Conservation (phyloP, 2,329 filamentous ascomycete genomes). For the Aspergillus intermedius region DNA sequence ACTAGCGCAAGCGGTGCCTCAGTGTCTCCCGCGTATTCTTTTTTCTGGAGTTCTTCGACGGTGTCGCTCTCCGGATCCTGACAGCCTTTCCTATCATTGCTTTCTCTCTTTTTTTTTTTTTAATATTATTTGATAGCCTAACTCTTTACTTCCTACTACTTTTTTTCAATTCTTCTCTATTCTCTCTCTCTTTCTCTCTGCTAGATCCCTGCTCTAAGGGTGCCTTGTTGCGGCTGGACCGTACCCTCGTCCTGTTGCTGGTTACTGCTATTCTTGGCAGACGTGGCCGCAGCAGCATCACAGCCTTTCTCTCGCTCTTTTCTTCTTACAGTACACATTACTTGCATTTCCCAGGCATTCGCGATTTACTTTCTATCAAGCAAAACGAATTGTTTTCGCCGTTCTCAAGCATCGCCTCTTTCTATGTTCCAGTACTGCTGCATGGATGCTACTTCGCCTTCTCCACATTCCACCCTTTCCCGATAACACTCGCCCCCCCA, state of each 20-base stretch:
- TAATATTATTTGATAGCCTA: not conserved
- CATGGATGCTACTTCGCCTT: not conserved
- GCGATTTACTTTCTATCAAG: no score
- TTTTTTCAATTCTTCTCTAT: constrained; percentile 5
- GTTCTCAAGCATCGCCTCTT: no score
- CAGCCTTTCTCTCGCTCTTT: not conserved
- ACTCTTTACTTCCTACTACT: not conserved
- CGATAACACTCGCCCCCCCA: not conserved
- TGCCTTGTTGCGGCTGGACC: not conserved
- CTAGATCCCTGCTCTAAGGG: no score
- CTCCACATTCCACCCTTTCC: not conserved
- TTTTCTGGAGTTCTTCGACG: not conserved
- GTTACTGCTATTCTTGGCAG: constrained; percentile 3
- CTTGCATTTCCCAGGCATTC: not conserved
- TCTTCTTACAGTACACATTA: not conserved
- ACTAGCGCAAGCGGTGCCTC: not conserved
- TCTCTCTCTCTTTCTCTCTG: not conserved
- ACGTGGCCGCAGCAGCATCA: constrained; percentile 7
- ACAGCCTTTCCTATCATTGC: no score
- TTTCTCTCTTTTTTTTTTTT: not conserved
- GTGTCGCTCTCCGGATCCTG: not conserved
- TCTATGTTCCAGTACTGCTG: not conserved
- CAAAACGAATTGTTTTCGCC: no score
- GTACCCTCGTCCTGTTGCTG: not conserved
- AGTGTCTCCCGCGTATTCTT: not conserved